Percentiles rank a stretch among this genome's conserved stretches.
Conservation (phyloP, 2,329 filamentous ascomycete species). For the Fonsecaea monophora region DNA sequence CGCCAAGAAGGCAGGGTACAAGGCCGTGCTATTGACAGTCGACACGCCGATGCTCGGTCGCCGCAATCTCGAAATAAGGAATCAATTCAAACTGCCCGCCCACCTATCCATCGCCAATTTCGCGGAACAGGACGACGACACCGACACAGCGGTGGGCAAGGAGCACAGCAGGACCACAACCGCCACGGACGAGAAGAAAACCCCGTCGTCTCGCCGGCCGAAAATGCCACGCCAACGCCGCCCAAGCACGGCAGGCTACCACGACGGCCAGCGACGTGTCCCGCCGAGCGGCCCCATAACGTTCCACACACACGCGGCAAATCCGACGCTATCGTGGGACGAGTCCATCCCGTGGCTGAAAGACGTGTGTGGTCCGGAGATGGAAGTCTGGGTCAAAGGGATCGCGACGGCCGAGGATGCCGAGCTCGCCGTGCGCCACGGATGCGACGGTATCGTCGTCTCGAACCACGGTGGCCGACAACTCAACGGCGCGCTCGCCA, state of each 20-base stretch:
- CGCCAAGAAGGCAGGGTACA: constrained; percentile 55
- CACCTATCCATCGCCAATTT: constrained; percentile 39
- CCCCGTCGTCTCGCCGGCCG: constrained; percentile 16
- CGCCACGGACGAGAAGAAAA: constrained; percentile 15
- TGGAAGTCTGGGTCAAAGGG: constrained; percentile 40
- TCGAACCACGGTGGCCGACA: constrained; percentile 51
- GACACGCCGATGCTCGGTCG: constrained; percentile 60
- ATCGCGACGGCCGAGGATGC: constrained; percentile 46
- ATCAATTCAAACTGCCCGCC: constrained; percentile 37
- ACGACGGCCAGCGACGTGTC: constrained; percentile 28
- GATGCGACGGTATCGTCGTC: constrained; percentile 47
- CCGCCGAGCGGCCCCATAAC: constrained; percentile 86
- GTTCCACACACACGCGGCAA: constrained; percentile 95
- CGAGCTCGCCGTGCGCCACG: constrained; percentile 46
- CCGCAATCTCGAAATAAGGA: constrained; percentile 38
- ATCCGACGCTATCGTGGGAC: constrained; percentile 67
- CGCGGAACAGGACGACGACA: constrained; percentile 56
- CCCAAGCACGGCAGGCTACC: constrained; percentile 25
- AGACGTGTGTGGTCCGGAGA: constrained; percentile 17
- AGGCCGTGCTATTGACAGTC: constrained; percentile 60
- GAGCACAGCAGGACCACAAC: constrained; percentile 13
- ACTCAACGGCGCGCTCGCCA: constrained; percentile 48
- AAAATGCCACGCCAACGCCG: constrained; percentile 14
- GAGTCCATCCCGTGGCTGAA: constrained; percentile 38
- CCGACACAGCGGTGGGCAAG: constrained; percentile 46